These are phyloP conservation scores for Myriosclerotinia curreyana DNA, from an alignment of 2,329 filamentous ascomycete species.

Conservation along the genomic window DNA sequence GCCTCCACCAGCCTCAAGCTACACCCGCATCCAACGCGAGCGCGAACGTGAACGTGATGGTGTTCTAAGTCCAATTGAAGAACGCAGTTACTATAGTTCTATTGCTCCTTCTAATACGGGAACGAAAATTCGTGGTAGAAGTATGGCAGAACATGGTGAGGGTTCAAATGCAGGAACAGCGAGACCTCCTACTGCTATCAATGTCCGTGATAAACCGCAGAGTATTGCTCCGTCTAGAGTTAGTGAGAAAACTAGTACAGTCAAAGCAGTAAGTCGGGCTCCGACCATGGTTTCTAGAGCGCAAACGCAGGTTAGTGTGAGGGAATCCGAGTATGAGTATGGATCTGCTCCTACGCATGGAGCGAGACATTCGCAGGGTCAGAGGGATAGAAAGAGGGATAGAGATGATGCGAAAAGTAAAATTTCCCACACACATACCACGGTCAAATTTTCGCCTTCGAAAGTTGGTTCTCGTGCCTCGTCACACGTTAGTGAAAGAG, in stretches of 20 bases:
- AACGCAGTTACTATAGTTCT: conserved; percentile 17
- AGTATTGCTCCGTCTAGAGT: conserved; percentile 5
- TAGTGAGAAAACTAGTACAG: conserved; percentile 7
- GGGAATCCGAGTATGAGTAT: conserved; percentile 17
- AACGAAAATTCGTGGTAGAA: conserved; percentile 8
- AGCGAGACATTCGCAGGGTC: too few relatives aligned
- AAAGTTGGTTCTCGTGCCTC: not conserved
- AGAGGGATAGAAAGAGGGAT: too few relatives aligned
- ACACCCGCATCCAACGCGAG: conserved; percentile 9
- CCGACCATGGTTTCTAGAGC: not conserved
- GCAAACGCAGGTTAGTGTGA: conserved; percentile 2
- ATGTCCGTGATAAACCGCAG: not conserved
- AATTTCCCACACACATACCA: conserved; percentile 12
- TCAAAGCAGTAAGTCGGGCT: conserved; percentile 13
- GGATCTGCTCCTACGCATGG: not conserved
- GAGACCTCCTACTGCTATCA: conserved; percentile 15
- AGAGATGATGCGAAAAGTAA: conserved; percentile 8
- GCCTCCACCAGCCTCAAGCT: conserved; percentile 14
- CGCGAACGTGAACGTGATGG: conserved; percentile 19
- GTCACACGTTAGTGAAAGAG: not conserved
- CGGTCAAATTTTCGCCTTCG: conserved; percentile 13
- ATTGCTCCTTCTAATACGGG: not conserved
- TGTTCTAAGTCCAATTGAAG: not conserved
- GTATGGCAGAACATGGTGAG: not conserved
- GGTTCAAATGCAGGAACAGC: conserved; percentile 15